Base-by-base conservation (phyloP, 306 rosid species). In the Sechiopsis laciniata region DNA sequence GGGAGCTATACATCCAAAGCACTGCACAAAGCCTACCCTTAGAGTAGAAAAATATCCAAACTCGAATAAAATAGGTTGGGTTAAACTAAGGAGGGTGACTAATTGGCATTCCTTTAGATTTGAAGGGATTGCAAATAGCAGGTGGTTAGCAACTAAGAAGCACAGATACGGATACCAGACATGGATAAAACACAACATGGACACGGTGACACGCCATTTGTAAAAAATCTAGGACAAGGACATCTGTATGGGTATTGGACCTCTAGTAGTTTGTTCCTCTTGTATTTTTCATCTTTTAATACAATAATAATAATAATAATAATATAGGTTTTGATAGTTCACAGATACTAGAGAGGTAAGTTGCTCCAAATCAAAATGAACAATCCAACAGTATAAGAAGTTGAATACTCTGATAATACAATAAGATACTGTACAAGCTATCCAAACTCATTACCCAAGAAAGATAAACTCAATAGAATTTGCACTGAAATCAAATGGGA, bases 401-500 rank as follows among this genome's bases (percentile, higher is more conserved):
- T 40, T 40, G 46, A 40, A 40, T 5, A 40, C 46, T 40, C 46
- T 1, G 9, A 40, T 40, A 40, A 40, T 40, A 40, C 9, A 40
- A 40, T 40, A 40, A 40, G 46, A 40, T 40, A 40, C 37, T 1
- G 29, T 26, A 42, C 48, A 42, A 42, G 48, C 70, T 37, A 26
- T 64, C 70, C 70, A 37, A 35, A 37, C 70, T 64, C 51, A 16
- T n/a, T 37, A 22, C 7, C 70, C 46, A 2, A 29, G 48, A 6
- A 21, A 19, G 19, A 67, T 48, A 67, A 68, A 21, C 21, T 48
- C 40, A 13, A 24, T 22, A 50, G 11, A 22, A 5, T 24, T 70
- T 51, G 60, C 57, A 69, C 46, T 46, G 77, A 45, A 60, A 7
- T 50, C 42, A 73, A 14, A 73, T 10, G 50, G 22, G 14, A 55